These are phyloP conservation scores for Lithospermum erythrorhizon DNA, from an alignment of 257 asterid species.

Conservation along the genomic window DNA sequence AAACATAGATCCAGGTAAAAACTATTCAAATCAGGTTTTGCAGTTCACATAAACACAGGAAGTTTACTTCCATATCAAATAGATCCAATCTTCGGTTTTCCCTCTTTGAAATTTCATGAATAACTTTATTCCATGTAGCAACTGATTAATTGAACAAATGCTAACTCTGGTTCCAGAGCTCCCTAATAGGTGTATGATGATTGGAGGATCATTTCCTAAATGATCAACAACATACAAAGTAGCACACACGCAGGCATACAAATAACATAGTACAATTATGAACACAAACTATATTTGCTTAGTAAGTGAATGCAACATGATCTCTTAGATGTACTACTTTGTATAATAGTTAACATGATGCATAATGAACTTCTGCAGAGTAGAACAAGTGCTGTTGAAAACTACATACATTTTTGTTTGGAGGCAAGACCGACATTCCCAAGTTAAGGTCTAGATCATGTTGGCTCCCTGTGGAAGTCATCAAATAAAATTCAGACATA, in stretches of 20 bases:
- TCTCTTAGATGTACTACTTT: background rate
- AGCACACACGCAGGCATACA: no score
- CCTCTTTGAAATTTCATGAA: no score
- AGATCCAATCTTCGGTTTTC: background rate
- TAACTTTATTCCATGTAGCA: no score
- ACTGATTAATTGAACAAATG: no score
- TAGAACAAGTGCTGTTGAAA: background rate
- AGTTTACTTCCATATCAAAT: background rate
- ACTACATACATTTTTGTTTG: conserved; percentile 28
- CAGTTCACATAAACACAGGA: background rate
- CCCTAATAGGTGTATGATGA: no score
- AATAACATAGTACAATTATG: no score
- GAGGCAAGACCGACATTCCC: conserved; percentile 47
- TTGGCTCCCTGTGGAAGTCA: conserved; percentile 23
- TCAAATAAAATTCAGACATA: background rate
- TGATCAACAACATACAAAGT: no score
- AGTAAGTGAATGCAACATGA: conserved; percentile 1
- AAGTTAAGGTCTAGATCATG: conserved; percentile 59
- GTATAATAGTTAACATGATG: background rate
- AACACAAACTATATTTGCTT: no score
- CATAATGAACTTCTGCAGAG: background rate
- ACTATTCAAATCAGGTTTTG: background rate
- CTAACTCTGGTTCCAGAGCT: no score
- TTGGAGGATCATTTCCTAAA: no score
- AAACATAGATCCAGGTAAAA: background rate